Evolutionary conservation across 2,329 filamentous ascomycete genomes (phyloP).

Genomic region (Acephala macrosclerotiorum): DNA sequence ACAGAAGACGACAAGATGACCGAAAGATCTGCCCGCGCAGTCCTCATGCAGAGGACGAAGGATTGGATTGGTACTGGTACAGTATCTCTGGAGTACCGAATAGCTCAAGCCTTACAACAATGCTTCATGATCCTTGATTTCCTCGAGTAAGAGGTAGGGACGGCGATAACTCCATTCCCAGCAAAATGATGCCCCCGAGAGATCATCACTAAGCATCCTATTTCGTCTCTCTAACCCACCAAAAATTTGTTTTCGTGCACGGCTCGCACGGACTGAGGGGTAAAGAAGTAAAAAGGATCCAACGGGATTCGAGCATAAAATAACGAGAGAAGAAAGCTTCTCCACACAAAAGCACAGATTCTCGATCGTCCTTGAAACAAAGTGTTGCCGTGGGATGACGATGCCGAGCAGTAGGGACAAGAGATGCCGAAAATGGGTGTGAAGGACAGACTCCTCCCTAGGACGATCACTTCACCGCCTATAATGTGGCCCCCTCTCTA

Average conservation of each 20-base stretch:
- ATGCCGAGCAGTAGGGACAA: conserved; percentile 11
- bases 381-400: conserved; percentile 6
- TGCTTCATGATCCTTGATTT: not conserved
- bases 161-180: not conserved
- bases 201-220: not conserved
- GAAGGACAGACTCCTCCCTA: conserved; percentile 1
- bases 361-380: conserved; percentile 14
- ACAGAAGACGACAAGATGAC: not conserved
- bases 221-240: not conserved
- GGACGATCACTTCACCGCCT: conserved; percentile 16
- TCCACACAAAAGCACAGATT: conserved; percentile 10
- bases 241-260: not conserved
- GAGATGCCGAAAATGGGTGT: conserved; percentile 5
- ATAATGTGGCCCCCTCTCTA: not conserved
- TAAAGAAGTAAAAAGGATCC: not conserved
- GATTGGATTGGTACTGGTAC: not conserved
- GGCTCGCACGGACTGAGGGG: conserved; percentile 8
- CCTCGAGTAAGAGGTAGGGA: not conserved
- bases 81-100: not conserved
- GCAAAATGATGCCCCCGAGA: not conserved
- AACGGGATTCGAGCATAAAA: conserved; percentile 2
- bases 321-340: not conserved
- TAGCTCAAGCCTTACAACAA: not conserved
- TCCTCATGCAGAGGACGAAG: not conserved
- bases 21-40: not conserved